Evolutionary conservation across 192 early-diverging fungal species (phyloP).

Genomic region (Linderina pennispora): DNA sequence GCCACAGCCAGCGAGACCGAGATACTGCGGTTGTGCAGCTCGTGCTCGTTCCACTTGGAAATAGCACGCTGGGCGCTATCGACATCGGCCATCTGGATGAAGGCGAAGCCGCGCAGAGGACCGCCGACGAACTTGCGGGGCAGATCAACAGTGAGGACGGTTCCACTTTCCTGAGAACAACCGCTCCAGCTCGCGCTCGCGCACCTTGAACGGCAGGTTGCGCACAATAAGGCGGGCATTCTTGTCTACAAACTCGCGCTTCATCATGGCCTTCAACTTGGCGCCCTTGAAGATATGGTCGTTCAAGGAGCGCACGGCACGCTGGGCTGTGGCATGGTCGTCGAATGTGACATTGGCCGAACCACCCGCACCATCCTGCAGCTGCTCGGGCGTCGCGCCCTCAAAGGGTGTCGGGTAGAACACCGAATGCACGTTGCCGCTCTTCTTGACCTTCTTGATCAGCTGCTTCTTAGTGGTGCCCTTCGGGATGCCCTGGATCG

Average conservation of each 20-base stretch:
- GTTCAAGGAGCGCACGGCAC: slow-evolving; percentile 58
- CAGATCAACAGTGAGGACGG: slow-evolving; percentile 62
- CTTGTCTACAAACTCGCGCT: slow-evolving; percentile 48
- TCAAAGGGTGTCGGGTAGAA: slow-evolving; percentile 51
- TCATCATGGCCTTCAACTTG: slow-evolving; percentile 48
- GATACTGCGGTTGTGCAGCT: slow-evolving; percentile 65
- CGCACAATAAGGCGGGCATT: slow-evolving; percentile 78
- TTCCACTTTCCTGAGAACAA: slow-evolving; percentile 64
- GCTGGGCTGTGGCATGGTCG: slow-evolving; percentile 28
- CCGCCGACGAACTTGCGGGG: slow-evolving; percentile 71
- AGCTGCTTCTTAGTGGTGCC: slow-evolving; percentile 69
- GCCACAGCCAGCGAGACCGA: slow-evolving; percentile 81
- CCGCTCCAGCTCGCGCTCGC: slow-evolving; percentile 58
- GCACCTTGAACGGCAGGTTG: slow-evolving; percentile 73
- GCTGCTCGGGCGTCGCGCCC: slow-evolving; percentile 32
- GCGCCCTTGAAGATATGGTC: slow-evolving; percentile 72
- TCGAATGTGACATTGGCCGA: slow-evolving; percentile 38
- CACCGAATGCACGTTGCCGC: slow-evolving; percentile 53
- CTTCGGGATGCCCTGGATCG: slow-evolving; percentile 50
- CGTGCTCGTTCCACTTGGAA: slow-evolving; percentile 62
- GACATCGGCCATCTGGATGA: slow-evolving; percentile 75
- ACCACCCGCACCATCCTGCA: slow-evolving; percentile 35
- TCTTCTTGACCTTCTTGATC: slow-evolving; percentile 60
- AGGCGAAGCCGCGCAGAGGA: slow-evolving; percentile 81
- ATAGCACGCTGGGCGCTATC: slow-evolving; percentile 68